These are phyloP conservation scores for Aspergillus fumigatiaffinis DNA, from an alignment of 2,329 filamentous ascomycete species.

Conservation along the genomic window DNA sequence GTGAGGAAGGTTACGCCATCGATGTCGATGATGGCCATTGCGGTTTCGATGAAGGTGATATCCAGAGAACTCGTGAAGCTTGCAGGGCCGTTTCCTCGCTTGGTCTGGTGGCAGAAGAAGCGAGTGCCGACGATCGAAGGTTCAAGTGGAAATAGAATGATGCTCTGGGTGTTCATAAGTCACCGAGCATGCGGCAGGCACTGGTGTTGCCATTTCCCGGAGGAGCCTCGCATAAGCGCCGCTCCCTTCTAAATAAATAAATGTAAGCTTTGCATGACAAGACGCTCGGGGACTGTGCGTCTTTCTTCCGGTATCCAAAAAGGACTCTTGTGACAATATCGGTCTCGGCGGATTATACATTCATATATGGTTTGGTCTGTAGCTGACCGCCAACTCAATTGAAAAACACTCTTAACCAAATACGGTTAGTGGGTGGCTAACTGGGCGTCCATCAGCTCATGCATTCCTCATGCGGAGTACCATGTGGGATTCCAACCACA, in stretches of 20 bases:
- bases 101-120: neutral
- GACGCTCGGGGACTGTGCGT: neutral
- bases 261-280: neutral
- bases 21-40: conserved; percentile 47
- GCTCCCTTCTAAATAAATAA: neutral
- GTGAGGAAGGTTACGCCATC: conserved; percentile 43
- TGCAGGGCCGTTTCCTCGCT: neutral
- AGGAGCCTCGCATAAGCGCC: neutral
- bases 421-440: no score
- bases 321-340: neutral
- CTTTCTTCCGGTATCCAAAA: neutral
- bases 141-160: neutral
- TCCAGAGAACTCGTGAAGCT: conserved; percentile 22
- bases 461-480: no score
- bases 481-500: no score
- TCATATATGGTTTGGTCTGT: no score
- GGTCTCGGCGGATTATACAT: no score
- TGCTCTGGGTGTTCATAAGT: neutral
- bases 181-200: neutral
- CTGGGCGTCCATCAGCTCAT: no score
- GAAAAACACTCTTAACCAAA: no score
- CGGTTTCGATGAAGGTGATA: conserved; percentile 48
- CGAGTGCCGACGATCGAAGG: neutral
- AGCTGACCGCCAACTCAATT: no score
- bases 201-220: neutral